phyloP scores from a whole-genome alignment of 169 alveolate species.

The Perkinsus chesapeaki region DNA sequence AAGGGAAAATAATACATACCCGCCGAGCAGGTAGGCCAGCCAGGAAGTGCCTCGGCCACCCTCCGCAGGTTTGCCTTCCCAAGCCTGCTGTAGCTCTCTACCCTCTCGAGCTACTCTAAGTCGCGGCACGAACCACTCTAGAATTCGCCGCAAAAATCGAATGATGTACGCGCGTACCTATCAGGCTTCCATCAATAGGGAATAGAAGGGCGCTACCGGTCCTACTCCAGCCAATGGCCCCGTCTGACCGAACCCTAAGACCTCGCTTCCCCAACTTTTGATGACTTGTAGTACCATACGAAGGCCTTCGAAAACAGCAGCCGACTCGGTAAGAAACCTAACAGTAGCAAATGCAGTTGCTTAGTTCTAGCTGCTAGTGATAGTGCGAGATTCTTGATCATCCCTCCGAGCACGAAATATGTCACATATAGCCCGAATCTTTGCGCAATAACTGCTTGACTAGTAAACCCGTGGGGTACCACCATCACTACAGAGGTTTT shows the following conservation, averaged over 20 bases:
- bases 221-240: not conserved
- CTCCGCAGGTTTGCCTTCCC: not conserved
- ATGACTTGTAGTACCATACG: not conserved
- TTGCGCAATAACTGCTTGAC: no score
- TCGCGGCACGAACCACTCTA: not conserved
- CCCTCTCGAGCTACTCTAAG: not conserved
- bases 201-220: not conserved
- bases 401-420: no score
- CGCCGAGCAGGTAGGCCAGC: not conserved
- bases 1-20: not conserved
- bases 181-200: not conserved
- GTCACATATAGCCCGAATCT: no score
- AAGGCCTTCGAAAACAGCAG: not conserved
- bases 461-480: no score
- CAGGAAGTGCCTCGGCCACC: not conserved
- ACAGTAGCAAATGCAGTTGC: no score
- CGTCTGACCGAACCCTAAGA: not conserved
- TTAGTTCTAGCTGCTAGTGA: no score
- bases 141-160: not conserved
- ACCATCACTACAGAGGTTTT: no score
- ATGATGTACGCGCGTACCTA: not conserved
- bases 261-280: not conserved
- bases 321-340: not conserved
- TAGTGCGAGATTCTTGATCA: no score
- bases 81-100: not conserved